Evolutionary conservation across 1,139 yeast species (phyloP), one percentile per base, ranked within the genome.

Genomic region (Candida sanyaensis): DNA sequence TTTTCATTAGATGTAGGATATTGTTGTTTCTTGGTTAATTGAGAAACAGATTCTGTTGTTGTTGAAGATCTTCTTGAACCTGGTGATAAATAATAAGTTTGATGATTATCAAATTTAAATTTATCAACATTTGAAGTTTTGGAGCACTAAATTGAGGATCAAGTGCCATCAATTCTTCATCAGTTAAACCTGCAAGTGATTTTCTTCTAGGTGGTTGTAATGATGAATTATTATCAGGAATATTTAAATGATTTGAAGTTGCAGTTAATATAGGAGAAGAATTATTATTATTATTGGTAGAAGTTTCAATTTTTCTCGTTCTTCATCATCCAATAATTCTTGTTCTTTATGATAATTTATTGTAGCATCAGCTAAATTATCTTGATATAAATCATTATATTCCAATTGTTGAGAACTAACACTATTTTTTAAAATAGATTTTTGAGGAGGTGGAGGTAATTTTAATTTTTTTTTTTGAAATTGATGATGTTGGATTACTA

Each of bases 151-250:
- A 84, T 56, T 82, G 87, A 2, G 80, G 73, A 62, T 84, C 91
- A 57, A 84, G 63, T 4, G 78, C 82, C 58, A 83, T 66, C 44
- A 86, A 66, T 60, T 86, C 90, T 53, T 81, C 86, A 58, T 80
- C 75, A 4, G 86, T 74, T 88, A 86, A 80, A 3, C 77, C 85
- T 10, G 81, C 77, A 55, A 83, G 77, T 31, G 85, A 79, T 59
- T 82, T 83, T 52, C 82, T 71, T 42, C 81, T 63, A 1, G 62
- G 55, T 28, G 44, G 5, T n/a, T n/a, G n/a, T 10, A 33, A 38
- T 13, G 30, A 30, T 4, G 44, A 21, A 4, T 46, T 48, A 13
- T 39, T 36, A 23, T 49, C 48, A 4, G 43, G 30, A 2, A 42
- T 47, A 8, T 27, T 37, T 33, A 31, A 29, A 28, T 32, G 26